Base-by-base conservation (phyloP, 1,284 basidiomycete species). In the Neonothopanus nambi region DNA sequence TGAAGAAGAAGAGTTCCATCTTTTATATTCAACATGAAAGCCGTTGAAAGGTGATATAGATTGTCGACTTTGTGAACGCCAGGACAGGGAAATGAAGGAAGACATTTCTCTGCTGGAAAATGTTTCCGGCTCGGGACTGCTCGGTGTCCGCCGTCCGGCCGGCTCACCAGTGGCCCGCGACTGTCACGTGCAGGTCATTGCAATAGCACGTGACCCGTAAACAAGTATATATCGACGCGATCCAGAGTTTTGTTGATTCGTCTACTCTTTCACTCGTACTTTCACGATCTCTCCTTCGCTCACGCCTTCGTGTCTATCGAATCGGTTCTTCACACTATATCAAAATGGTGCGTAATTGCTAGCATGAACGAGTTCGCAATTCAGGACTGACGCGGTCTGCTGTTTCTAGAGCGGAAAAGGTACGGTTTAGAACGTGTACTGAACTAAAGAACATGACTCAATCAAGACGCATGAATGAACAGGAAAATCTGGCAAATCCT, bases 401-500 rank as follows among this genome's bases (percentile, higher is more conserved):
- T 24, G 45, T 24, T 57, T 53, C 20, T 50, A 80, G 78, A 77
- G 74, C 66, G 78, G 78, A 64, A 80, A 80, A 66, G 78, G 78
- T 80, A 45, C 33, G 64, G 63, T 52, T 46, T 59, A 17, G 37
- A 12, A 35, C 53, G 44, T 44, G 61, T 47, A 63, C 47, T 24
- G 20, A n/a, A 20, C 20, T 46, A 15, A 30, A 13, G 8, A 13
- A 28, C 26, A 13, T 3, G 9, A 33, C 8, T 13, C 13, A 8
- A 33, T 11, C 20, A 21, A 35, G 20, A 26, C 15, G 41, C n/a
- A 33, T 42, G 17, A 1, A 3, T n/a, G 33, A 21, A 33, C 51
- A 71, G 79, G 79, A 61, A 81, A 81, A 73, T 74, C 80, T 53
- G 82, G 82, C 60, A 85, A 85, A 68, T 80, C 77, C 56, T 77